Percentiles rank a stretch among this genome's conserved stretches.
These are phyloP conservation scores for Rosa hybrid DNA, from an alignment of 331 rosid genomes.

Conservation along the genomic window DNA sequence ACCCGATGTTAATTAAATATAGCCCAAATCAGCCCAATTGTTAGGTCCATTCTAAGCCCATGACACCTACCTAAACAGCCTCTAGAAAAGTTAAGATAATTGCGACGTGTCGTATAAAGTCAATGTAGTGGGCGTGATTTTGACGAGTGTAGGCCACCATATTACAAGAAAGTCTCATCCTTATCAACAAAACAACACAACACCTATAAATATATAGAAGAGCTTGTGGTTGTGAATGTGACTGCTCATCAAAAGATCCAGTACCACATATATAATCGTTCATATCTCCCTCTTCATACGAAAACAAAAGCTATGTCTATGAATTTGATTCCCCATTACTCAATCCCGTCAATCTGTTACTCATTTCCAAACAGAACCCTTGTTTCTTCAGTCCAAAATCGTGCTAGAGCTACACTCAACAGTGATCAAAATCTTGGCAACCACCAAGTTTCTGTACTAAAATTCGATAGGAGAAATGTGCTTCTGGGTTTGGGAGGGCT, in stretches of 20 bases:
- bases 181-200: slow-evolving; percentile 9
- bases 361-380: slow-evolving; percentile 1
- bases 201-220: background rate
- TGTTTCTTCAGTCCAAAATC: background rate
- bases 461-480: slow-evolving; percentile 11
- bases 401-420: background rate
- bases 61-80: too few species aligned
- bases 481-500: slow-evolving; percentile 18
- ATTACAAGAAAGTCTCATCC: slow-evolving; percentile 1
- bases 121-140: slow-evolving; percentile 8
- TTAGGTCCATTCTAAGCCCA: too few species aligned
- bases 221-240: slow-evolving; percentile 5
- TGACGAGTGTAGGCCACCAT: background rate
- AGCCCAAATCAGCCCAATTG: too few species aligned
- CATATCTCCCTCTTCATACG: background rate
- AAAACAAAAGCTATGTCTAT: background rate
- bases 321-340: background rate
- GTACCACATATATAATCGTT: background rate
- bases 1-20: too few species aligned
- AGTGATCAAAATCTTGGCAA: background rate
- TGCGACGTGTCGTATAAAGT: background rate
- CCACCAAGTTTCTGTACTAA: background rate
- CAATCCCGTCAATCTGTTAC: background rate
- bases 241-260: background rate
- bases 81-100: too few species aligned